Evolutionary conservation across 495 filamentous ascomycete genomes (phyloP), one percentile per base, ranked within the genome.

Genomic region (Penicillium flavigenum): DNA sequence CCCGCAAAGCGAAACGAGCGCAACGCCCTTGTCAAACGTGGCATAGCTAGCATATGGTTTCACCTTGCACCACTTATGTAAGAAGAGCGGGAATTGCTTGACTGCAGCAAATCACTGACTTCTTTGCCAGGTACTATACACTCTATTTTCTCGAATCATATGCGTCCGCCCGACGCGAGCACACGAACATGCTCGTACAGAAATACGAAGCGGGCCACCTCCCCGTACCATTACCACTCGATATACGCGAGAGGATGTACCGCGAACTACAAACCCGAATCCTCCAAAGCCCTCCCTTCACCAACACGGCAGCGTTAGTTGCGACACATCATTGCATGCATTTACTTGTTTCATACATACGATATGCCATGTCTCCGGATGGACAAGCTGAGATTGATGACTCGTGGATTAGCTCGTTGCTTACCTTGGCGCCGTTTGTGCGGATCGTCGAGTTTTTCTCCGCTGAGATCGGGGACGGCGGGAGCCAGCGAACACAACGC

Each of bases 261-360:
- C 64, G 62, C 16, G 63, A 72, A 11, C 41, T 79, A 16, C 76
- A 79, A 54, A 64, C 62, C 22, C 67, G 70, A 36, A 77, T 79
- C 20, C 64, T 79, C 41, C 72, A 65, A 56, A 62, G 71, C 17
- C 76, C 76, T 32, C 76, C 76, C 4, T 79, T 79, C 45, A 77
- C 68, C 24, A 68, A 79, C 52, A 79, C 72, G 4, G 50, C 70
- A 11, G 71, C 75, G 3, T 64, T 79, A n/a, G 63, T 77, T 56
- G 70, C 73, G 20, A 76, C 76, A 16, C 75, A 79, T 41, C 76
- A 79, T 51, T 79, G 75, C 59, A 76, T 79, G 70, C 65, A 72
- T 27, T 51, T 79, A 14, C 62, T 79, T 6, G 71, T 79, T 26
- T 70, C 67, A 3, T 77, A 72, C 24, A 69, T 79, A 47, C 71